Evolutionary conservation across 495 filamentous ascomycete species (phyloP), one percentile per base, ranked within the genome.

Genomic region (Penicillium canariense): DNA sequence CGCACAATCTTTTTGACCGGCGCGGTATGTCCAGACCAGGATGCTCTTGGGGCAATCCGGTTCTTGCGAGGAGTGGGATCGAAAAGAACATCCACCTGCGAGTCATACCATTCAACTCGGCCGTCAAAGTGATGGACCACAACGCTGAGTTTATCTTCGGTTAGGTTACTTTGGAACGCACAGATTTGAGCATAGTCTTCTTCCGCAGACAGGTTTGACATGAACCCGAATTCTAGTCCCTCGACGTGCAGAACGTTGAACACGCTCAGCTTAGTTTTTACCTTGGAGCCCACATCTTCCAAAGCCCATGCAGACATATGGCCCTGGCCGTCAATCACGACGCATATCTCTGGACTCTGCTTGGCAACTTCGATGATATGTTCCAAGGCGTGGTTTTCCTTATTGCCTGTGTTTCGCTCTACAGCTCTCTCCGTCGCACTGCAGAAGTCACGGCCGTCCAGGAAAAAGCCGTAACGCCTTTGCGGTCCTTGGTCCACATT

Each of bases 281-380:
- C 71, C 59, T 90, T 94, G 61, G 82, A 85, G 15, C 91, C 90
- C 22, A 97, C 80, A 63, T 92, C 90, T 68, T 97, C 92, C 50
- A 99, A 66, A 2, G 90, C 95, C 93, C 93, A 96, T 0, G 92
- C 94, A 42, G 89, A 90, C 90, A 97, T 91, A 59, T 86, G 83
- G 4, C 94, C 94, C 32, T 80, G 75, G 17, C 87, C 86, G 70
- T 99, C 92, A 47, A 96, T 76, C 2, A 93, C 84, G 14, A 97
- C 77, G 58, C 90, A 91, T 2, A 97, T 82, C 61, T 99, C 95
- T 0, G 93, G 95, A 45, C 79, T 86, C 23, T 85, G 84, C 49
- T 90, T 93, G 5, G 90, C 90, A 53, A 97, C 83, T 54, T 95
- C 90, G 26, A 91, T 85, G 5, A 97, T 76, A 69, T 96, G 91